Evolutionary conservation across 768 basidiomycete genomes (phyloP), one percentile per base, ranked within the genome.

Genomic region (Tulasnella calospora): DNA sequence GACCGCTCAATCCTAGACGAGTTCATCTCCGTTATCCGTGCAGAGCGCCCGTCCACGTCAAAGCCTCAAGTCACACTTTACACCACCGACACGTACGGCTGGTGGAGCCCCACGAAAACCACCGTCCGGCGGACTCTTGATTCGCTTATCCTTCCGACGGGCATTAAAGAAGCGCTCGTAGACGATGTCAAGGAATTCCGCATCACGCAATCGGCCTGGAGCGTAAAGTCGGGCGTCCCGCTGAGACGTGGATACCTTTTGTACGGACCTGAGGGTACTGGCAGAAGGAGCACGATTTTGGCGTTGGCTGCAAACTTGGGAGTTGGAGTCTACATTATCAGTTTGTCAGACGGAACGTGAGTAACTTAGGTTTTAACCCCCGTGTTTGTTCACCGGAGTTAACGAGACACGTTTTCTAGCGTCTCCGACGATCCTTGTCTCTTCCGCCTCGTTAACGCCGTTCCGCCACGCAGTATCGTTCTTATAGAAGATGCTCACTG

Each of bases 401-500:
- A 21, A 47, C 46, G 17, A 47, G 46, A 47, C 46, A 47, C 46
- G 46, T 47, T 47, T 47, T 47, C 46, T 30, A 70, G 74, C 79
- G 88, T 88, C 44, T 85, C 90, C 72, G 87, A 89, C 77, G 89
- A 90, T 79, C 80, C 83, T 0, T 86, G 85, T 81, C 84, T 90
- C 0, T 85, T 87, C 78, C 84, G 86, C 15, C 86, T 87, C 2
- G 86, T 86, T 3, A 83, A 87, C 2, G 83, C 85, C 8, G 86
- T 88, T 17, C 89, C 89, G 3, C 88, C 88, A 79, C 83, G 86
- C 38, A 87, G 87, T 21, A 89, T 90, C 44, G 84, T 90, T 67
- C 84, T 90, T 8, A 87, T 90, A 61, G 89, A 90, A 82, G 89
- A 90, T 80, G 89, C 90, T 67, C 89, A 90, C 79, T 89, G 89